Evolutionary conservation across 176 grass and related monocot genomes (phyloP).

Genomic region (Carex cristatella): DNA sequence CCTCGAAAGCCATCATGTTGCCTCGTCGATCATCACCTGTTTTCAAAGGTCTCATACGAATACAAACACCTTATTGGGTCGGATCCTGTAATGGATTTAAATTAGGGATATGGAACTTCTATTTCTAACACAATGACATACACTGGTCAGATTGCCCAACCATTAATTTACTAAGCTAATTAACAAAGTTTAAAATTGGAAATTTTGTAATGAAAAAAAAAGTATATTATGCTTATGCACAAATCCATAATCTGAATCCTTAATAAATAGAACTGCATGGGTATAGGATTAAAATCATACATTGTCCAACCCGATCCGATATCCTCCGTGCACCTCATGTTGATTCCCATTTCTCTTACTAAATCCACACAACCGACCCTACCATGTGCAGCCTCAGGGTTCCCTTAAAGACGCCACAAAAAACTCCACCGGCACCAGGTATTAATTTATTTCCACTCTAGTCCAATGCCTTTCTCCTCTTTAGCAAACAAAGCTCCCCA

Average conservation of each 20-base stretch:
- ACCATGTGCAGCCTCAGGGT: conserved; percentile 17
- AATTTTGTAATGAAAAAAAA: not conserved
- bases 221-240: not conserved
- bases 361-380: conserved; percentile 4
- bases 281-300: not conserved
- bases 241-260: not conserved
- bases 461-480: conserved; percentile 18
- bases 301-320: not conserved
- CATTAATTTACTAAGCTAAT: no score
- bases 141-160: no score
- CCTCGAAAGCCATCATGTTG: conserved; percentile 15
- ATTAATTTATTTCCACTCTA: conserved; percentile 16
- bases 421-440: conserved; percentile 27
- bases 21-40: not conserved
- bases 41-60: not conserved
- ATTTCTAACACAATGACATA: no score
- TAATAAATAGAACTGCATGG: not conserved
- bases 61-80: not conserved
- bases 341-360: not conserved
- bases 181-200: not conserved
- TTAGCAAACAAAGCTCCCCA: conserved; percentile 25
- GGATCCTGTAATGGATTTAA: not conserved
- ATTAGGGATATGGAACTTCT: no score
- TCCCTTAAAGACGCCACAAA: not conserved
- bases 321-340: not conserved